phyloP scores from a whole-genome alignment of 768 basidiomycete species.

The Dictyophora rubrovolvata region DNA sequence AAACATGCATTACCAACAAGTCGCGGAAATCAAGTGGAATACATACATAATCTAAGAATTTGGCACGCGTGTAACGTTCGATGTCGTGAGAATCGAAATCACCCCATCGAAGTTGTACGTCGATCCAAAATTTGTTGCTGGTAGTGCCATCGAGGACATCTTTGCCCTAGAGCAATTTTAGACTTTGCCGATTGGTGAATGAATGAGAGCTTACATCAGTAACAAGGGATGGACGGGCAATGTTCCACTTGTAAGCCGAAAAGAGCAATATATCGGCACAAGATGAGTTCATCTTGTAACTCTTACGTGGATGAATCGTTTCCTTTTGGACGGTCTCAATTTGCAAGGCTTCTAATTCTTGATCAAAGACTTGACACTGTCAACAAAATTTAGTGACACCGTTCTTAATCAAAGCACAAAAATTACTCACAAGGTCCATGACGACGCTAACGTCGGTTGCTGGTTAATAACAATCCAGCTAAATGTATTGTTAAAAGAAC shows the following conservation, averaged over 20 bases:
- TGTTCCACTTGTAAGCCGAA: constrained; percentile 98
- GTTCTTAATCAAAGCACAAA: background rate
- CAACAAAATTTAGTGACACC: background rate
- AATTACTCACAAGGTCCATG: constrained; percentile 65
- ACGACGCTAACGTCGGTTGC: constrained; percentile 42
- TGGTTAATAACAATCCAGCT: background rate
- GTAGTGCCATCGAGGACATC: constrained; percentile 97
- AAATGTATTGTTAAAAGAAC: constrained; percentile 1
- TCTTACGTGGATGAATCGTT: constrained; percentile 98
- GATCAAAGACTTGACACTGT: constrained; percentile 96
- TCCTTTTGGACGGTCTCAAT: constrained; percentile 99
- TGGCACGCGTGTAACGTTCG: constrained; percentile 95
- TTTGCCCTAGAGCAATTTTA: constrained; percentile 51
- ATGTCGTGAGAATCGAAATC: constrained; percentile 99
- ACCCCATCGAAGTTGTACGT: constrained; percentile 92
- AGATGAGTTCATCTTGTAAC: constrained; percentile 98
- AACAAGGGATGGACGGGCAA: constrained; percentile 87
- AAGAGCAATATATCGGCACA: constrained; percentile 97
- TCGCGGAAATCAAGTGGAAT: background rate
- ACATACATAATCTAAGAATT: constrained; percentile 93
- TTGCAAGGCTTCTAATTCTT: constrained; percentile 93
- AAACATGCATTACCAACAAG: constrained; percentile 2
- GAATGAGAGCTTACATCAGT: constrained; percentile 58
- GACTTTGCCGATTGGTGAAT: constrained; percentile 10
- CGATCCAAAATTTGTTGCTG: constrained; percentile 97